phyloP scores from a whole-genome alignment of 805 yeast genomes.

The Saccharomyces eubayanus region DNA sequence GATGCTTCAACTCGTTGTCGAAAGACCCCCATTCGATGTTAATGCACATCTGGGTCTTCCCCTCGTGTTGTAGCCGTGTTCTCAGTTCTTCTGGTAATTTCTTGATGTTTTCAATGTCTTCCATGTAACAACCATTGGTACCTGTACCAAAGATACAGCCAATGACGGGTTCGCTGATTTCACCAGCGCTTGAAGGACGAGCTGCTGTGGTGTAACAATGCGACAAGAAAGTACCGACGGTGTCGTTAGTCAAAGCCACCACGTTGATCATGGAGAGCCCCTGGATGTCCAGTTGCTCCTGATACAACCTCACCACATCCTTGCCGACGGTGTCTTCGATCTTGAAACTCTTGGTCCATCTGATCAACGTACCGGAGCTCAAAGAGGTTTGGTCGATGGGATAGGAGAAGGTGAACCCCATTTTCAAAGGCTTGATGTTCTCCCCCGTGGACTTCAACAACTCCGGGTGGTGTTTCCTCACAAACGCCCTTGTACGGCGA shows the following conservation, averaged over 20 bases:
- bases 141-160: slow-evolving; percentile 97
- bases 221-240: slow-evolving; percentile 87
- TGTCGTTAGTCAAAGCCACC: slow-evolving; percentile 89
- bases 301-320: slow-evolving; percentile 71
- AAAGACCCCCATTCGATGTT: slow-evolving; percentile 99
- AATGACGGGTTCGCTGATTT: slow-evolving; percentile 66
- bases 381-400: slow-evolving; percentile 84
- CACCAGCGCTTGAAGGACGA: slow-evolving; percentile 42
- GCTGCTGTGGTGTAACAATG: slow-evolving; percentile 64
- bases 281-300: slow-evolving; percentile 52
- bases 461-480: slow-evolving; percentile 57
- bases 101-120: slow-evolving; percentile 60
- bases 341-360: slow-evolving; percentile 96
- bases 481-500: slow-evolving; percentile 53
- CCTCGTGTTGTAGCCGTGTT: slow-evolving; percentile 34
- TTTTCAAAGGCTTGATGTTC: slow-evolving; percentile 38
- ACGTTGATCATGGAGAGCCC: slow-evolving; percentile 55
- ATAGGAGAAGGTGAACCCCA: slow-evolving; percentile 92
- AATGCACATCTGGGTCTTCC: slow-evolving; percentile 67
- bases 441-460: slow-evolving; percentile 25
- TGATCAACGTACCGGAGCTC: slow-evolving; percentile 67
- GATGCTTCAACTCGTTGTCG: slow-evolving; percentile 66
- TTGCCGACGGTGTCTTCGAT: slow-evolving; percentile 77
- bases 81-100: slow-evolving; percentile 52
- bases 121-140: slow-evolving; percentile 92